Evolutionary conservation across 2,329 filamentous ascomycete genomes (phyloP).

Genomic region (Apiospora marii): DNA sequence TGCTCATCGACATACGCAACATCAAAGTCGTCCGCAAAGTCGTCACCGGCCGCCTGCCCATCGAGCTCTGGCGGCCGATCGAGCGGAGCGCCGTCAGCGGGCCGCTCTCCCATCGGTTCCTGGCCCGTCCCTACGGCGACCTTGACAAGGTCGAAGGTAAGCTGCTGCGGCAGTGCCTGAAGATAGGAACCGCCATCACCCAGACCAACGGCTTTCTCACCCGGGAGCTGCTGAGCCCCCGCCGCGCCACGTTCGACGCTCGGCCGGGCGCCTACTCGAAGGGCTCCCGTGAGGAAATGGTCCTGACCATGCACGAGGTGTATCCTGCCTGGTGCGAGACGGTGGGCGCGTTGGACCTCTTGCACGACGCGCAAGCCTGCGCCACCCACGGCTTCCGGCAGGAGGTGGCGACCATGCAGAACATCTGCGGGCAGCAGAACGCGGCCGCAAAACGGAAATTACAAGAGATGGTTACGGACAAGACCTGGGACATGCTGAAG

Average conservation of each 20-base stretch:
- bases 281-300: slow-evolving; percentile 31
- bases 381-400: neutral
- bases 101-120: slow-evolving; percentile 34
- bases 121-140: slow-evolving; percentile 5
- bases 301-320: slow-evolving; percentile 32
- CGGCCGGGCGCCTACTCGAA: slow-evolving; percentile 15
- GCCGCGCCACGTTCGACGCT: slow-evolving; percentile 27
- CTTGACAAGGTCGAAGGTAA: slow-evolving; percentile 27
- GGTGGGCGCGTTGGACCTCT: slow-evolving; percentile 34
- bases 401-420: neutral
- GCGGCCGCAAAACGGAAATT: no score
- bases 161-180: slow-evolving; percentile 26
- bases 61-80: slow-evolving; percentile 33
- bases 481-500: neutral
- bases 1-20: slow-evolving; percentile 39
- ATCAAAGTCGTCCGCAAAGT: slow-evolving; percentile 35
- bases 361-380: slow-evolving; percentile 32
- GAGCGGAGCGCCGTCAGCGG: slow-evolving; percentile 35
- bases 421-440: no score
- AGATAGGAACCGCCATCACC: slow-evolving; percentile 22
- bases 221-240: slow-evolving; percentile 30
- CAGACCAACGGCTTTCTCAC: slow-evolving; percentile 27
- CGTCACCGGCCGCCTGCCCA: slow-evolving; percentile 30
- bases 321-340: slow-evolving; percentile 36
- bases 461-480: neutral